Conservation (phyloP, 2,329 filamentous ascomycete species). For the Trematosphaeria pertusa region DNA sequence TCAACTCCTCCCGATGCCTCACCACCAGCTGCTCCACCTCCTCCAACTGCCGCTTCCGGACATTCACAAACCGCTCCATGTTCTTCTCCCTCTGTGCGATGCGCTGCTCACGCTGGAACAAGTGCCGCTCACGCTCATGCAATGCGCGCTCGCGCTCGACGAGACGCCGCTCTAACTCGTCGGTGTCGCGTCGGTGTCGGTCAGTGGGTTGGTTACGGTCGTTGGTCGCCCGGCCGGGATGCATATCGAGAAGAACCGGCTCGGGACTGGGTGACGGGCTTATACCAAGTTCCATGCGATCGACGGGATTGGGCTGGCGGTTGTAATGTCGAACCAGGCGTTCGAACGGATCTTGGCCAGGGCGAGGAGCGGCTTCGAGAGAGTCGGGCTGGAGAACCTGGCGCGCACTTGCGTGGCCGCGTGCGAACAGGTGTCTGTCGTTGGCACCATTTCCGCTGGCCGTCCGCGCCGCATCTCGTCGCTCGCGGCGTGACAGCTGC, state of each 20-base stretch:
- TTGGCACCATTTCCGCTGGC: no score
- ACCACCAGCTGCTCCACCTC: constrained; percentile 8
- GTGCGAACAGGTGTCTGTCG: no score
- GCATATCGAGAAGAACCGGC: no score
- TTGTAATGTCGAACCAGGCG: no score
- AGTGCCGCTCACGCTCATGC: neutral
- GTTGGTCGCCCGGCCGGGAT: neutral
- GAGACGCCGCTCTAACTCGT: neutral
- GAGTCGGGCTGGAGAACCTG: no score
- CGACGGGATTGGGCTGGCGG: no score
- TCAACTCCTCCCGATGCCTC: constrained; percentile 11
- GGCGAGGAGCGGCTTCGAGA: no score
- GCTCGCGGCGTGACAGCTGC: constrained; percentile 1
- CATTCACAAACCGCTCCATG: neutral
- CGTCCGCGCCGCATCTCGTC: constrained; percentile 1
- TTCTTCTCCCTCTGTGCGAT: neutral
- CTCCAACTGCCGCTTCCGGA: constrained; percentile 7
- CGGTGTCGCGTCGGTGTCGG: neutral
- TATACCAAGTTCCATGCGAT: no score
- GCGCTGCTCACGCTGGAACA: neutral
- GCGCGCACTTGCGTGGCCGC: no score
- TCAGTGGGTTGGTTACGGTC: neutral
- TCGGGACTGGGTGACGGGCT: no score
- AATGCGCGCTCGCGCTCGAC: neutral
- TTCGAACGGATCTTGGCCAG: no score